Conservation (phyloP, 179 eudicot species). For the Spergularia azorica region DNA sequence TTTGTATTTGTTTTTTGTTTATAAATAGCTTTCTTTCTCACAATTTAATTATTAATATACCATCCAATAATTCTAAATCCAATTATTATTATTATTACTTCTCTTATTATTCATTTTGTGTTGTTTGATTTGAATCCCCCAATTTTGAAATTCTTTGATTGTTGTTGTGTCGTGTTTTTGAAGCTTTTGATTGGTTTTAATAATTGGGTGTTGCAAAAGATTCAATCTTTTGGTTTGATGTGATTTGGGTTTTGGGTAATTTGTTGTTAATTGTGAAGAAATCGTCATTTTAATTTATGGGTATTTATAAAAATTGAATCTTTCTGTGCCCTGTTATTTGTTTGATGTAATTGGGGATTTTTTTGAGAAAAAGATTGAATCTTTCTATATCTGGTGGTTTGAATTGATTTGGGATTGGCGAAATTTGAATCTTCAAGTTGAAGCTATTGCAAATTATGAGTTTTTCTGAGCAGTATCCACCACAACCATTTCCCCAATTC, state of each 20-base stretch:
- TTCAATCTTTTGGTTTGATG: conserved; percentile 17
- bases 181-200: neutral
- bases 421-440: neutral
- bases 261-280: neutral
- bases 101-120: neutral
- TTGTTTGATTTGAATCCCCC: neutral
- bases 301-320: neutral
- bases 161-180: neutral
- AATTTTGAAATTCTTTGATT: conserved; percentile 12
- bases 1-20: neutral
- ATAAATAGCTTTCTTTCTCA: neutral
- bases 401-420: conserved; percentile 8
- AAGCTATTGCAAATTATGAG: conserved; percentile 34
- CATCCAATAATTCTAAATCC: neutral
- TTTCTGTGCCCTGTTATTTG: neutral
- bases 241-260: conserved; percentile 8
- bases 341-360: conserved; percentile 3
- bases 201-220: conserved; percentile 6
- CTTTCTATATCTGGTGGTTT: neutral
- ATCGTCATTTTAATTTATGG: neutral
- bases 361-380: neutral
- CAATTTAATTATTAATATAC: neutral
- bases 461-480: conserved; percentile 42
- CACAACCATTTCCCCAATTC: conserved; percentile 36
- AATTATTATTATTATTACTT: neutral